phyloP scores from a whole-genome alignment of 2,329 filamentous ascomycete species.

The Xylariomycetidae sp. region DNA sequence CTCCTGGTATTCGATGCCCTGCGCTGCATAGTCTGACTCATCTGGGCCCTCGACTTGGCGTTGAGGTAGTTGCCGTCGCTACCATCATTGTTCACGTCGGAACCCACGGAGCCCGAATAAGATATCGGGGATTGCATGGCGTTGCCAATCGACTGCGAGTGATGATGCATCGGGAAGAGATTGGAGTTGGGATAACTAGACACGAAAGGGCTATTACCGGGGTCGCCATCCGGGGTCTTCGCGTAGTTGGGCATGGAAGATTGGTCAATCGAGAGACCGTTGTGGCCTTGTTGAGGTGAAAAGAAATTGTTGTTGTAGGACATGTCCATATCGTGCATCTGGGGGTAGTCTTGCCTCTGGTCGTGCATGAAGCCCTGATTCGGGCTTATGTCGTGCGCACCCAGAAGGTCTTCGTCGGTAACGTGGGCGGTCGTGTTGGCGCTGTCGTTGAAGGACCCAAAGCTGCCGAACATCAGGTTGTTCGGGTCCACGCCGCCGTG shows the following conservation, averaged over 20 bases:
- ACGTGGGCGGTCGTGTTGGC: constrained; percentile 63
- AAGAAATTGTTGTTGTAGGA: constrained; percentile 50
- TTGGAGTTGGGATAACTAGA: constrained; percentile 71
- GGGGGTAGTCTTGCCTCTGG: constrained; percentile 50
- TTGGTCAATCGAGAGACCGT: constrained; percentile 56
- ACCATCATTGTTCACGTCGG: constrained; percentile 43
- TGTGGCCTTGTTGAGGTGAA: constrained; percentile 47
- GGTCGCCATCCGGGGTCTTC: constrained; percentile 83
- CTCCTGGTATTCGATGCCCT: constrained; percentile 70
- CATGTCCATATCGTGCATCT: constrained; percentile 51
- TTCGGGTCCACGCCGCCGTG: constrained; percentile 71
- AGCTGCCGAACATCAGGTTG: constrained; percentile 64
- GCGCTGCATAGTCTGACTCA: constrained; percentile 60
- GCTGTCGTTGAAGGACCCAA: constrained; percentile 49
- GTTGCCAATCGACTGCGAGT: constrained; percentile 48
- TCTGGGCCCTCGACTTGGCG: constrained; percentile 51
- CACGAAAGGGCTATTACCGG: constrained; percentile 85
- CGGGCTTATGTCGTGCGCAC: constrained; percentile 41
- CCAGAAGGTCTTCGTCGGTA: constrained; percentile 83
- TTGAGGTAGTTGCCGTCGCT: constrained; percentile 51
- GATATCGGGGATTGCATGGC: constrained; percentile 48
- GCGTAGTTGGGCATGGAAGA: constrained; percentile 76
- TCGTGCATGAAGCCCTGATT: constrained; percentile 43
- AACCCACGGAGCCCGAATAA: constrained; percentile 41
- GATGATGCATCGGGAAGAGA: constrained; percentile 66